A percentile compares a stretch with the other conserved stretches of the same genome.
Conservation (phyloP, 805 yeast genomes). For the Tetrapisispora namnaoensis region DNA sequence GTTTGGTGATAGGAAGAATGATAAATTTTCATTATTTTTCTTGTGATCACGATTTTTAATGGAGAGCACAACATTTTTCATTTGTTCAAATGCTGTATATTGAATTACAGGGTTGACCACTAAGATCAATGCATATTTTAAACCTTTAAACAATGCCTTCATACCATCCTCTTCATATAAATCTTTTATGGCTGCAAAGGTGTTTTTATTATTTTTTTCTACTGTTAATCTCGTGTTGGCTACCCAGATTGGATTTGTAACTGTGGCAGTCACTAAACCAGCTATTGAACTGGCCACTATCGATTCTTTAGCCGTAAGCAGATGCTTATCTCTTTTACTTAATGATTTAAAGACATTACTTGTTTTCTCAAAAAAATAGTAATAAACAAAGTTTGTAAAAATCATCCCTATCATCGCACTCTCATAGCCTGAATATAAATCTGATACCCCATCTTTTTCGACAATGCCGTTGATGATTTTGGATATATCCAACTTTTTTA, state of each 20-base stretch:
- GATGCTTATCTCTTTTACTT: constrained; percentile 23
- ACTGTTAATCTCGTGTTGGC: constrained; percentile 89
- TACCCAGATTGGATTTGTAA: constrained; percentile 96
- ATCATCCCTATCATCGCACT: constrained; percentile 82
- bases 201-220: constrained; percentile 30
- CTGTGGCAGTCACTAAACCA: constrained; percentile 88
- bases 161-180: constrained; percentile 66
- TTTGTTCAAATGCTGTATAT: constrained; percentile 83
- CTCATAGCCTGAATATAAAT: constrained; percentile 78
- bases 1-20: constrained; percentile 41
- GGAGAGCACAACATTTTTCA: constrained; percentile 54
- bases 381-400: constrained; percentile 78
- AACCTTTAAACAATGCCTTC: constrained; percentile 67
- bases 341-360: constrained; percentile 34
- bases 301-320: constrained; percentile 50
- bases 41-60: constrained; percentile 29
- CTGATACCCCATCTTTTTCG: constrained; percentile 50
- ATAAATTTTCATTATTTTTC: constrained; percentile 17
- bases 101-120: constrained; percentile 87
- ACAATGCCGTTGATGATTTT: constrained; percentile 40
- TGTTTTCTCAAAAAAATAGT: constrained; percentile 79
- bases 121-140: constrained; percentile 76
- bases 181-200: constrained; percentile 48
- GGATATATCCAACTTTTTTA: constrained; percentile 13
- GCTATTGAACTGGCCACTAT: constrained; percentile 81